phyloP scores from a whole-genome alignment of 2,329 filamentous ascomycete species.

The Fusarium compactum region DNA sequence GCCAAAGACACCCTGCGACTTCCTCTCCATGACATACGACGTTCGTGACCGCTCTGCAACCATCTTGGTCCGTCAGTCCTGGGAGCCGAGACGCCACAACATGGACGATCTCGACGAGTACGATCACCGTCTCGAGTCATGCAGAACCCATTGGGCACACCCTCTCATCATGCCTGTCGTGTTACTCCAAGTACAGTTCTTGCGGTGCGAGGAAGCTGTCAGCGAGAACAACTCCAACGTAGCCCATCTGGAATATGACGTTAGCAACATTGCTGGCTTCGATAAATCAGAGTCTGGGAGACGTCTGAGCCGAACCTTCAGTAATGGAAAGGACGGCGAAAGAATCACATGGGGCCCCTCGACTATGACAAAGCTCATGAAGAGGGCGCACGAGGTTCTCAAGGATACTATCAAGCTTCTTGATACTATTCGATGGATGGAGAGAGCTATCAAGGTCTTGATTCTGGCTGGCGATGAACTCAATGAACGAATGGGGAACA shows the following conservation, averaged over 20 bases:
- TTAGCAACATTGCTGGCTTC: slow-evolving; percentile 58
- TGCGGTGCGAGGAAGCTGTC: slow-evolving; percentile 59
- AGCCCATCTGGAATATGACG: slow-evolving; percentile 56
- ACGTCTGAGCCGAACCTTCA: slow-evolving; percentile 42
- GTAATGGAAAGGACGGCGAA: slow-evolving; percentile 41
- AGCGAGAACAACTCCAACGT: slow-evolving; percentile 59
- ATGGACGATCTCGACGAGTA: slow-evolving; percentile 61
- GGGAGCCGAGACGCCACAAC: slow-evolving; percentile 56
- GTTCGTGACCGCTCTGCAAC: slow-evolving; percentile 55
- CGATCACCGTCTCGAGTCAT: slow-evolving; percentile 59
- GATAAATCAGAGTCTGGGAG: slow-evolving; percentile 48
- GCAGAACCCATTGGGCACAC: slow-evolving; percentile 59
- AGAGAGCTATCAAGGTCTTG: slow-evolving; percentile 59
- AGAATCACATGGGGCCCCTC: slow-evolving; percentile 53
- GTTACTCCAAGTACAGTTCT: slow-evolving; percentile 60
- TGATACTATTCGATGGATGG: slow-evolving; percentile 62
- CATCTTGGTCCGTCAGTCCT: slow-evolving; percentile 58
- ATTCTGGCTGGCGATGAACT: slow-evolving; percentile 59
- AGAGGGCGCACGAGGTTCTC: slow-evolving; percentile 60
- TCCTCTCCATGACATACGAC: slow-evolving; percentile 61
- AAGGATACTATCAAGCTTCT: slow-evolving; percentile 60
- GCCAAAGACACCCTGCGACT: slow-evolving; percentile 60
- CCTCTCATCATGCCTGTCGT: slow-evolving; percentile 60
- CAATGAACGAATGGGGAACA: slow-evolving; percentile 48
- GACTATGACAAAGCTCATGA: slow-evolving; percentile 62